phyloP scores from a whole-genome alignment of 139 green algal species.

The Tetraselmis chui region DNA sequence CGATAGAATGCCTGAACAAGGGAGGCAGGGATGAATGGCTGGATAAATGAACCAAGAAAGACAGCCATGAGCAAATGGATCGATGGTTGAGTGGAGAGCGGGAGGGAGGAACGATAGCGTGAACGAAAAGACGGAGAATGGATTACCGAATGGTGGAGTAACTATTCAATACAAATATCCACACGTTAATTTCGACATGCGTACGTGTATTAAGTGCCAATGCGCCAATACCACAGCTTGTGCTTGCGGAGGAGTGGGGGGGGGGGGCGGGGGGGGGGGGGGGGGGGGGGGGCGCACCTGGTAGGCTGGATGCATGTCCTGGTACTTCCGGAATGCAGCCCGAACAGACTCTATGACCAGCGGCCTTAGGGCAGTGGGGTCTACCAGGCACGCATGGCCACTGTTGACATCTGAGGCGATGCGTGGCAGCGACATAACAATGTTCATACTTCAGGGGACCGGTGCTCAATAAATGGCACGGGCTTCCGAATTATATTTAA shows the following conservation, averaged over 20 bases:
- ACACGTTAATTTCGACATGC: not conserved
- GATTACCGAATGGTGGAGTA: constrained; percentile 41
- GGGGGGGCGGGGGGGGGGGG: no score
- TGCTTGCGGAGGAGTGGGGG: no score
- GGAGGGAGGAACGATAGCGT: constrained; percentile 31
- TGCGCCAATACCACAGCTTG: not conserved
- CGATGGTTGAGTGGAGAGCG: no score
- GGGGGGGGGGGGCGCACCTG: not conserved
- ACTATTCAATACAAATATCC: not conserved
- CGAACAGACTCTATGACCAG: constrained; percentile 17
- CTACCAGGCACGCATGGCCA: constrained; percentile 2
- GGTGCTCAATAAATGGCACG: not conserved
- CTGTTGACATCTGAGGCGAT: not conserved
- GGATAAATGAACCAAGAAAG: no score
- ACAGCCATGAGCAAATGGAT: no score
- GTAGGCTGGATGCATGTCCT: not conserved
- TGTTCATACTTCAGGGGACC: no score
- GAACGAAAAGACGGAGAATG: constrained; percentile 33
- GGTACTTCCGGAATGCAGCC: constrained; percentile 4
- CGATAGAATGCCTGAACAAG: no score
- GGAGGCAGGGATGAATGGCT: no score
- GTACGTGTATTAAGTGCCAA: no score
- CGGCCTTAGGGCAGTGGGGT: constrained; percentile 16
- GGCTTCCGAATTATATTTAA: not conserved
- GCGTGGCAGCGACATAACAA: no score